These are phyloP conservation scores for Meripilus lineatus DNA, from an alignment of 1,284 basidiomycete genomes.

Conservation along the genomic window DNA sequence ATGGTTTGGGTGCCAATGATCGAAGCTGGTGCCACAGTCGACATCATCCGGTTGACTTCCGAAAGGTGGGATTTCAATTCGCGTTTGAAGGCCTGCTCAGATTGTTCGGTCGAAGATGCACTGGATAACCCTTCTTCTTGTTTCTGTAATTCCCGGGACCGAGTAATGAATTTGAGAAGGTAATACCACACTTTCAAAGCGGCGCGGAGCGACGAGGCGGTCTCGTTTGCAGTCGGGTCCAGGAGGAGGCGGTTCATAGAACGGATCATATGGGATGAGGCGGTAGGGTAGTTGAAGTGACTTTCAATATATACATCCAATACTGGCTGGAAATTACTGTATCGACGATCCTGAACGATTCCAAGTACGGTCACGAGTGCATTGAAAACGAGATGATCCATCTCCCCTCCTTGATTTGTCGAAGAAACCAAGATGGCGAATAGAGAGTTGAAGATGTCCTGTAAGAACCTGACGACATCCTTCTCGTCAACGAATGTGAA, in stretches of 20 bases:
- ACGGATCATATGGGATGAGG: constrained; percentile 77
- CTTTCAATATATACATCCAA: constrained; percentile 90
- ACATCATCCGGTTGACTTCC: constrained; percentile 90
- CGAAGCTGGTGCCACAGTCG: constrained; percentile 68
- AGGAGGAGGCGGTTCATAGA: constrained; percentile 84
- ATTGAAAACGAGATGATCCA: constrained; percentile 87
- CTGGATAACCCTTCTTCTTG: constrained; percentile 76
- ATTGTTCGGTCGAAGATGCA: constrained; percentile 77
- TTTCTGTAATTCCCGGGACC: constrained; percentile 85
- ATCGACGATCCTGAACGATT: constrained; percentile 92
- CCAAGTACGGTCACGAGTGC: constrained; percentile 87
- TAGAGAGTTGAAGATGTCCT: constrained; percentile 89
- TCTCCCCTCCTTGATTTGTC: constrained; percentile 70
- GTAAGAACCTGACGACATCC: constrained; percentile 93
- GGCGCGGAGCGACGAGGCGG: constrained; percentile 75
- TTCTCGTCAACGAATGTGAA: constrained; percentile 92
- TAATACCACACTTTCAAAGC: constrained; percentile 97
- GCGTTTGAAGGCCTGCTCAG: constrained; percentile 82
- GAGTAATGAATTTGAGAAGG: constrained; percentile 90
- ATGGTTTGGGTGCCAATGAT: constrained; percentile 96
- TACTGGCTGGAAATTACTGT: constrained; percentile 92
- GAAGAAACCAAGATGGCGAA: constrained; percentile 84
- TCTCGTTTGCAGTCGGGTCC: constrained; percentile 71
- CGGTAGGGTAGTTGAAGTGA: constrained; percentile 79
- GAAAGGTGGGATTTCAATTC: constrained; percentile 74